A percentile compares a stretch with the other conserved stretches of the same genome.
Conservation (phyloP, 148 eudicot species). For the Amaranthus palmeri region DNA sequence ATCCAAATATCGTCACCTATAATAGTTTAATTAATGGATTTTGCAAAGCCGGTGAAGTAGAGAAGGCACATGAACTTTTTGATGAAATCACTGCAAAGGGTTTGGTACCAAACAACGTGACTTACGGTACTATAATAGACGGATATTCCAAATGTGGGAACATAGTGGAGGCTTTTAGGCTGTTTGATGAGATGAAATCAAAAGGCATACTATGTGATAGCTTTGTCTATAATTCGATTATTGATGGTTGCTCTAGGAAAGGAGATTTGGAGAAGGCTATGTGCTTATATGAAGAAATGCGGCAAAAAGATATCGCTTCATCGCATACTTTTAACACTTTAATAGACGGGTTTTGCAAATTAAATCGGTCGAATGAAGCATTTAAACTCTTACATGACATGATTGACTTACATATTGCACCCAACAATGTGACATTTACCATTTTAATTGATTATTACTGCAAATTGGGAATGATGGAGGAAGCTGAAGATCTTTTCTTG, state of each 20-base stretch:
- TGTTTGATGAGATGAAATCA: constrained; percentile 61
- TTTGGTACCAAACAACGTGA: constrained; percentile 47
- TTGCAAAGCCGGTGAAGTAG: constrained; percentile 54
- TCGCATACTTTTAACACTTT: constrained; percentile 58
- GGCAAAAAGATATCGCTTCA: constrained; percentile 52
- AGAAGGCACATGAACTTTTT: constrained; percentile 56
- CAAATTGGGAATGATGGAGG: constrained; percentile 53
- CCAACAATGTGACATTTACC: constrained; percentile 62
- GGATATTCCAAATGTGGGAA: constrained; percentile 69
- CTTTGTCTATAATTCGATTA: constrained; percentile 61
- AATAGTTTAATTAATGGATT: constrained; percentile 76
- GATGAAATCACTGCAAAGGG: constrained; percentile 42
- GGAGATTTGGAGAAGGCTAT: constrained; percentile 59
- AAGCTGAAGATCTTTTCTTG: constrained; percentile 53
- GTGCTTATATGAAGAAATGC: constrained; percentile 53
- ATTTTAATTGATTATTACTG: constrained; percentile 61
- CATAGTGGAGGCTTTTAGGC: constrained; percentile 46
- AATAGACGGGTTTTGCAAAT: constrained; percentile 65
- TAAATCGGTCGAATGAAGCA: constrained; percentile 51
- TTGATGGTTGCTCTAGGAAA: constrained; percentile 60
- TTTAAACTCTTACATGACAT: constrained; percentile 45
- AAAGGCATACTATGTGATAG: constrained; percentile 55
- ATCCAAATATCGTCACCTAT: constrained; percentile 69
- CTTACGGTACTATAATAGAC: constrained; percentile 71
- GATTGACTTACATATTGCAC: constrained; percentile 35